These are phyloP conservation scores for Aspergillus sp. DNA, from an alignment of 2,329 filamentous ascomycete genomes.

Conservation along the genomic window DNA sequence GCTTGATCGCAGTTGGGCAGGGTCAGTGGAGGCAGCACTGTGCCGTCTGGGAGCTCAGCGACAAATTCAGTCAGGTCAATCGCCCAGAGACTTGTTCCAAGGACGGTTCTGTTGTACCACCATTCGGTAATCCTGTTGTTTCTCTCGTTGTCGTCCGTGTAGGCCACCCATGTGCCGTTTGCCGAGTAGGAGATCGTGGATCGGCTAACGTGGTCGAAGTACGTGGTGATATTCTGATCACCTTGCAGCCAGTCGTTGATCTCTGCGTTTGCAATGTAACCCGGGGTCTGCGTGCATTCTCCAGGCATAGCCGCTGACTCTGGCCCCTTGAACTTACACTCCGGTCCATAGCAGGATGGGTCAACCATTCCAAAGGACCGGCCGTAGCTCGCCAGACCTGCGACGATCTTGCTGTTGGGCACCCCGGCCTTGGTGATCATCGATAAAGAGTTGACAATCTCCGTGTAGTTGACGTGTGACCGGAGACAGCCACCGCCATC, in stretches of 20 bases:
- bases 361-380: slow-evolving; percentile 35
- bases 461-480: slow-evolving; percentile 43
- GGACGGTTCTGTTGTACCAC: too few relatives aligned
- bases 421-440: slow-evolving; percentile 25
- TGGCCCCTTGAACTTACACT: slow-evolving; percentile 35
- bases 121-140: too few relatives aligned
- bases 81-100: too few relatives aligned
- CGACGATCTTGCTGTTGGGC: slow-evolving; percentile 28
- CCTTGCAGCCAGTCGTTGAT: not conserved
- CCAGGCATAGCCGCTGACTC: slow-evolving; percentile 33
- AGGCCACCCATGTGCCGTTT: too few relatives aligned
- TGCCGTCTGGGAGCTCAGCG: too few relatives aligned
- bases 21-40: too few relatives aligned
- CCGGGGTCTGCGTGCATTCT: slow-evolving; percentile 22
- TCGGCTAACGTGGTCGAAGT: too few relatives aligned
- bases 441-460: slow-evolving; percentile 35
- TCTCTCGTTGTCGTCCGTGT: too few relatives aligned
- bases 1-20: too few relatives aligned
- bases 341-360: slow-evolving; percentile 28
- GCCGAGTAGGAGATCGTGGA: too few relatives aligned
- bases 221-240: too few relatives aligned
- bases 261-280: not conserved
- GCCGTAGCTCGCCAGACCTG: slow-evolving; percentile 38
- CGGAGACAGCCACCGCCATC: slow-evolving; percentile 33
- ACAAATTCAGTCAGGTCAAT: too few relatives aligned